phyloP scores from a whole-genome alignment of 768 basidiomycete genomes.

The Floccularia luteovirens region DNA sequence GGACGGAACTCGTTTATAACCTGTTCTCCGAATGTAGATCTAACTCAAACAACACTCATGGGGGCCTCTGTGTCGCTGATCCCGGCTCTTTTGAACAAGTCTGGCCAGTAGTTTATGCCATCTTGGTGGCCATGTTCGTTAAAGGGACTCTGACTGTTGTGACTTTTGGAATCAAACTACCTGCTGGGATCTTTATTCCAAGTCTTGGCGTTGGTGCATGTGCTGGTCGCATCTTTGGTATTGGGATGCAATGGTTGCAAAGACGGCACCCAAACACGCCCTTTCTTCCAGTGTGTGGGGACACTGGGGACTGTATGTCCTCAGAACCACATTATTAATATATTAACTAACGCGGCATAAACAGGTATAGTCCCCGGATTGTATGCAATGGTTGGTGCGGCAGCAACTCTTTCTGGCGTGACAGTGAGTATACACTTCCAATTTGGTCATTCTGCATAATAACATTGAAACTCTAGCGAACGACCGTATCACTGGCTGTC shows the following conservation, averaged over 20 bases:
- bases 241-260: conserved; percentile 72
- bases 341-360: not conserved
- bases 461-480: conserved; percentile 40
- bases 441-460: not conserved
- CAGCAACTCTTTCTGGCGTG: conserved; percentile 91
- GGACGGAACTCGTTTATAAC: conserved; percentile 90
- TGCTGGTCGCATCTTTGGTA: conserved; percentile 82
- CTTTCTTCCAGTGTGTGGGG: conserved; percentile 62
- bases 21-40: conserved; percentile 82
- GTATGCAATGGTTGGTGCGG: conserved; percentile 96
- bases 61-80: conserved; percentile 65
- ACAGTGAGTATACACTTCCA: conserved; percentile 45
- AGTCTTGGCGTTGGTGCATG: conserved; percentile 93
- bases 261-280: conserved; percentile 47
- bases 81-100: conserved; percentile 47
- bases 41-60: conserved; percentile 45
- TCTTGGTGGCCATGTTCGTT: conserved; percentile 73
- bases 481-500: conserved; percentile 90
- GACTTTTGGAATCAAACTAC: conserved; percentile 89
- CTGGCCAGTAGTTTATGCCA: conserved; percentile 53
- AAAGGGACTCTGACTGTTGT: conserved; percentile 77
- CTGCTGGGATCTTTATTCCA: conserved; percentile 96
- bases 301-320: conserved; percentile 53
- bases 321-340: not conserved
- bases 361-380: conserved; percentile 74